These are phyloP conservation scores for Cardamine occulta DNA, from an alignment of 345 rosid genomes.

Conservation along the genomic window DNA sequence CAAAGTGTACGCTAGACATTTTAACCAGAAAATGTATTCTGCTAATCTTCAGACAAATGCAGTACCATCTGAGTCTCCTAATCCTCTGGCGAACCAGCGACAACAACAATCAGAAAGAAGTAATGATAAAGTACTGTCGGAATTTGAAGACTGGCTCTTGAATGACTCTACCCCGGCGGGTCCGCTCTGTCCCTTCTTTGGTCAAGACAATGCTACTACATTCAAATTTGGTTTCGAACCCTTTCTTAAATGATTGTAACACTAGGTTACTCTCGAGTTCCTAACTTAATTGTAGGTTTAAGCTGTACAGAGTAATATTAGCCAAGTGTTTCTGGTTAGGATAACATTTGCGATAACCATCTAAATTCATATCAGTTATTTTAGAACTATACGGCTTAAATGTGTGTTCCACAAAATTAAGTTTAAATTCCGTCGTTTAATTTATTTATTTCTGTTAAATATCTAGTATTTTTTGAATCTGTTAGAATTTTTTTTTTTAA, in stretches of 20 bases:
- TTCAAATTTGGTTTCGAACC: not conserved
- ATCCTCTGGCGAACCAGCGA: conserved; percentile 1
- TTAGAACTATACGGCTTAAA: too few species aligned
- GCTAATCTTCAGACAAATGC: conserved; percentile 3
- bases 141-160: conserved; percentile 43
- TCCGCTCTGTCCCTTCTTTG: not conserved
- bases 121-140: conserved; percentile 5
- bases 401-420: too few species aligned
- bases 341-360: too few species aligned
- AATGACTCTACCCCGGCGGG: not conserved
- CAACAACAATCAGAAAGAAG: conserved; percentile 16
- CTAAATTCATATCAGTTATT: too few species aligned
- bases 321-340: too few species aligned
- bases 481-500: too few species aligned
- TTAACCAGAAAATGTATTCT: not conserved
- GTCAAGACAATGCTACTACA: conserved; percentile 2
- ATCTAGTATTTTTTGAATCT: not conserved
- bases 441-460: too few species aligned
- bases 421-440: too few species aligned
- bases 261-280: not conserved
- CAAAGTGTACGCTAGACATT: not conserved
- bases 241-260: conserved; percentile 2
- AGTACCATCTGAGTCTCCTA: not conserved
- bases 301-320: not conserved
- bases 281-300: conserved; percentile 2